These are phyloP conservation scores for Extremus antarcticus DNA, from an alignment of 495 filamentous ascomycete genomes.

Conservation along the genomic window DNA sequence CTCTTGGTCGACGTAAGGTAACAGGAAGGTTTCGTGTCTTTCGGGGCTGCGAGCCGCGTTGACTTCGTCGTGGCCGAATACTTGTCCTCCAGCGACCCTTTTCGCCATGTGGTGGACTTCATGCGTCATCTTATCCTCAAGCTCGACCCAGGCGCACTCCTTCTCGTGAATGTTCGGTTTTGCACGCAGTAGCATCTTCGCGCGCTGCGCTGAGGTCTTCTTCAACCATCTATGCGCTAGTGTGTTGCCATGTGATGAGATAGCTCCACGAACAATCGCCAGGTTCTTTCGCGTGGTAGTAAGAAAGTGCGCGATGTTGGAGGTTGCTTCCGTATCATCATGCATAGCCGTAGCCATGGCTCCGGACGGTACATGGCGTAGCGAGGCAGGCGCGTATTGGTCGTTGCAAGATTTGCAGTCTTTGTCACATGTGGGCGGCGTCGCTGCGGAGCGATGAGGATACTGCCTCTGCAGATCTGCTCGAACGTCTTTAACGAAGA, in stretches of 20 bases:
- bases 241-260: background rate
- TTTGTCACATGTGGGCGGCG: background rate
- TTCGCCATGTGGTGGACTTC: too few relatives aligned
- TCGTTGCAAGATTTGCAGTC: background rate
- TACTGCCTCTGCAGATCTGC: too few relatives aligned
- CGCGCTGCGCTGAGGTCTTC: background rate
- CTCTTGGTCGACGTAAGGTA: background rate
- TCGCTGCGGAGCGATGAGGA: too few relatives aligned
- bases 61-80: too few relatives aligned
- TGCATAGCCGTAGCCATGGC: background rate
- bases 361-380: too few relatives aligned
- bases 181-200: background rate
- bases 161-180: background rate
- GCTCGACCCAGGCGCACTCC: too few relatives aligned
- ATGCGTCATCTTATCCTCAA: too few relatives aligned
- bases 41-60: too few relatives aligned
- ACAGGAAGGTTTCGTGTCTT: background rate
- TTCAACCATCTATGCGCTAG: background rate
- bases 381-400: background rate
- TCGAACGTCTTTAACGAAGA: too few relatives aligned
- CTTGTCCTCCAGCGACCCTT: too few relatives aligned
- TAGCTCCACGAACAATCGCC: background rate
- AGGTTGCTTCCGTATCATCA: background rate
- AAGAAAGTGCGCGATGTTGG: background rate
- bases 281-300: background rate